Evolutionary conservation across 164 flowering plant genomes (phyloP).

Genomic region (Brasenia schreberi): DNA sequence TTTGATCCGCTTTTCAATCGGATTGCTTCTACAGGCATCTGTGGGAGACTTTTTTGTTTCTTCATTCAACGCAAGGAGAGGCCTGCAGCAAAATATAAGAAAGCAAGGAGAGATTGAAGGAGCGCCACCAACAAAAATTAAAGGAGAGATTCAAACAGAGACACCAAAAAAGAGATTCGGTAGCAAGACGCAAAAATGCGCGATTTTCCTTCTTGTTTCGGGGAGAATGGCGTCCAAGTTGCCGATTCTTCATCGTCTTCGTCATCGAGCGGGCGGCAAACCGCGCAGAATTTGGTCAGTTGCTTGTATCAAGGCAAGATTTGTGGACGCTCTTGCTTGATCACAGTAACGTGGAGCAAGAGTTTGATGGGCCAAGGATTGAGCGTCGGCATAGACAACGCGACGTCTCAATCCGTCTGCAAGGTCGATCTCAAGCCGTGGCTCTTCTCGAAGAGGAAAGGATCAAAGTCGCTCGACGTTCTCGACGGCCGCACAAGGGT

Average conservation of each 20-base stretch:
- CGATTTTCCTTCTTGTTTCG: constrained; percentile 40
- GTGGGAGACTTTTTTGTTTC: too few species aligned
- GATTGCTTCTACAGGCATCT: too few species aligned
- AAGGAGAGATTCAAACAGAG: too few species aligned
- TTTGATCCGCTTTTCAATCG: too few species aligned
- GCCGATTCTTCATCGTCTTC: constrained; percentile 25
- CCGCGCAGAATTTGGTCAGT: constrained; percentile 30
- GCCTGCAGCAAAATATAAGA: too few species aligned
- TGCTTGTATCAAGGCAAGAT: constrained; percentile 22
- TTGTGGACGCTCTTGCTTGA: constrained; percentile 17
- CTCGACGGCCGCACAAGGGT: constrained; percentile 10
- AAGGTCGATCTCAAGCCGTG: constrained; percentile 33
- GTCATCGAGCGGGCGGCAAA: constrained; percentile 1
- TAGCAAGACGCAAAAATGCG: constrained; percentile 15
- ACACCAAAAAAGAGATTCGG: too few species aligned
- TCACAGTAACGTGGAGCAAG: constrained; percentile 32
- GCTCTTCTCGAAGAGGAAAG: constrained; percentile 32
- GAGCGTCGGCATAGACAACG: constrained; percentile 21
- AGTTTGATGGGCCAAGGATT: constrained; percentile 31
- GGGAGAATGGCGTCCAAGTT: constrained; percentile 37
- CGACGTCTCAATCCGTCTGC: constrained; percentile 19
- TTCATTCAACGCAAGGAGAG: too few species aligned
- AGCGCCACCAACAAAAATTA: too few species aligned
- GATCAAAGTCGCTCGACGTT: constrained; percentile 16
- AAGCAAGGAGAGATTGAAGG: too few species aligned